Evolutionary conservation across 2,329 filamentous ascomycete genomes (phyloP), one percentile per base, ranked within the genome.

Genomic region (Dactylellina parvicollis): DNA sequence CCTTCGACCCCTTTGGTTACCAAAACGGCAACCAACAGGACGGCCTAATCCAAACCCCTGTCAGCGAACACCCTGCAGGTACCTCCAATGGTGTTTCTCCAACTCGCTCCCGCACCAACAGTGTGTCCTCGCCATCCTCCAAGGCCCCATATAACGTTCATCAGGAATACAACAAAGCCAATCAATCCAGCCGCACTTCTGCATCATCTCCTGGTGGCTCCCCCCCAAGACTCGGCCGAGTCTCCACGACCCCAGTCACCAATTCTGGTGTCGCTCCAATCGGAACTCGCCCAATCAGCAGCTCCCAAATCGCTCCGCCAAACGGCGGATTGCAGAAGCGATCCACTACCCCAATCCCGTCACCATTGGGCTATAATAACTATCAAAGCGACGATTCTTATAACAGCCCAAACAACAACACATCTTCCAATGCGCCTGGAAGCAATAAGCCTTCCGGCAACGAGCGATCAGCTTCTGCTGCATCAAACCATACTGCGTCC

Each of bases 271-370:
- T 98, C 59, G 94, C 92, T 20, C 94, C 95, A 16, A 98, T 98
- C 77, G 95, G 95, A 75, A 97, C 94, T 67, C 90, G 95, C 46
- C 94, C 94, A 2, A 82, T 81, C 30, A 76, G 80, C 38, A 80
- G 79, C 26, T 80, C 83, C 40, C 85, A 86, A 73, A 83, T 83
- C 22, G 79, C 84, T 30, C 89, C 88, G 78, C 85, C 86, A 32
- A 84, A 85, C 8, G 80, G 91, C 76, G 90, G 86, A 81, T 95
- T 95, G 80, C 80, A 81, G 66, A 77, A 78, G 82, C 91, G 92
- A 71, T 92, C 93, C 0, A 96, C 92, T 5, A 96, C 93, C 1
- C 93, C 94, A 60, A 85, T 96, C 28, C 89, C 92, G n/a, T 96
- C 92, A n/a, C 92, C 93, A 10, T 84, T 95, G 57, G 89, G 89